Base-by-base conservation (phyloP, 2,329 filamentous ascomycete genomes). In the Aspergillus quadrilineatus region DNA sequence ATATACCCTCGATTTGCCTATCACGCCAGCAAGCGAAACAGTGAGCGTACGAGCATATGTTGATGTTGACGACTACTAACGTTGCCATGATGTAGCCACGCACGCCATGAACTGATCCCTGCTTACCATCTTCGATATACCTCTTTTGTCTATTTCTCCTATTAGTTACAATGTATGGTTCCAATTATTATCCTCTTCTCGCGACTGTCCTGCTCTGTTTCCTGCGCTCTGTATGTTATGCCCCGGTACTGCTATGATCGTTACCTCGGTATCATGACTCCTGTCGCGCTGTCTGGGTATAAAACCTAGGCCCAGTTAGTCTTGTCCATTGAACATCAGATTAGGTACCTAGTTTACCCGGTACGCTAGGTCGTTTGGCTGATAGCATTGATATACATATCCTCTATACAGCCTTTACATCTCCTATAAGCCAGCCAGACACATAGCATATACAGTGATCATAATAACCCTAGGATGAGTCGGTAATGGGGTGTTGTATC, bases 131-230 rank as follows among this genome's bases (percentile, higher is more conserved):
- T 43, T 37, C 57, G 7, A 55, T 42, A 54, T 60, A 53, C 47
- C 57, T 53, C 50, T 43, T 42, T 9, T 2, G 39, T 57, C 12
- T 57, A 36, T 50, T 58, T 14, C 1, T 36, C 37, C 5, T 36
- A 30, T 45, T 54, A 39, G 42, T 46, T 39, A 52, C 12, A 26
- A 30, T 57, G 50, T 57, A 47, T 49, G 55, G 43, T 52, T 32
- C 36, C 22, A 22, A 22, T 22, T 22, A 1, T 22, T 22, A 22
- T 22, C 22, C 22, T 22, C 22, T 22, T 22, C 22, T 22, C 22
- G 22, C 32, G 15, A n/a, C 22, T 43, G 36, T 45, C 17, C 15
- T 45, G 37, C 37, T 22, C 22, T 22, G 22, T 51, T 14, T 7
- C 28, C 12, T 12, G 3, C n/a, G 14, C 14, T 28, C 12, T 50